phyloP scores from a whole-genome alignment of 306 rosid species.

The Medicago ruthenica region DNA sequence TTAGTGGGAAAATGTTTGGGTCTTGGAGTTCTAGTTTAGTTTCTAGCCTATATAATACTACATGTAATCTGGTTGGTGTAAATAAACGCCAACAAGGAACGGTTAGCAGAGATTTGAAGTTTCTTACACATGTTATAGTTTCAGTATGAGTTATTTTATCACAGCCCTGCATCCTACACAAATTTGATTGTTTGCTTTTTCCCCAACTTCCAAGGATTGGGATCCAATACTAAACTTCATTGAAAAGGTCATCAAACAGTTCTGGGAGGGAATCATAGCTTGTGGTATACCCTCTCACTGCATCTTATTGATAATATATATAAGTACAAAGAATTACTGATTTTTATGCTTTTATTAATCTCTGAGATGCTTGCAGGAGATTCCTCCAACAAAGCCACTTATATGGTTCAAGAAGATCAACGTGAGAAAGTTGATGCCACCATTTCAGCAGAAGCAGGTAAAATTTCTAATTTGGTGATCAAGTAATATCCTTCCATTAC shows the following conservation, averaged over 20 bases:
- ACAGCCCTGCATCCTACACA: not conserved
- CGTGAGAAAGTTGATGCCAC: conserved; percentile 44
- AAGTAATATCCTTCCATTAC: conserved; percentile 36
- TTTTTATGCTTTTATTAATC: conserved; percentile 41
- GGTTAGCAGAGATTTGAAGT: conserved; percentile 30
- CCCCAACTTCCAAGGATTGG: conserved; percentile 69
- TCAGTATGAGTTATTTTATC: conserved; percentile 30
- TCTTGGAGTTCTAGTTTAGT: conserved; percentile 23
- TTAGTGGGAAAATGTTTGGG: conserved; percentile 4
- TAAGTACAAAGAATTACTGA: conserved; percentile 7
- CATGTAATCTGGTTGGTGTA: conserved; percentile 34
- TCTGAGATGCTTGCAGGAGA: conserved; percentile 50
- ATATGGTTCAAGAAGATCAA: conserved; percentile 43
- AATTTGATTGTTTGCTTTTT: conserved; percentile 35
- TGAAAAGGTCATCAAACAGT: conserved; percentile 61
- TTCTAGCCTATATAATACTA: conserved; percentile 35
- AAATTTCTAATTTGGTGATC: conserved; percentile 36
- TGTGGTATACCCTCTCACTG: conserved; percentile 56
- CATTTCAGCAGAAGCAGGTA: conserved; percentile 57
- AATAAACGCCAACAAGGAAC: conserved; percentile 35
- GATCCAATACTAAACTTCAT: conserved; percentile 60
- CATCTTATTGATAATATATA: conserved; percentile 41
- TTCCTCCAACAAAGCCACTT: conserved; percentile 41
- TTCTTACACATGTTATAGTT: conserved; percentile 18
- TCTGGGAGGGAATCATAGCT: conserved; percentile 60